Evolutionary conservation across 805 yeast genomes (phyloP).

Genomic region (Kuraishia hungarica): DNA sequence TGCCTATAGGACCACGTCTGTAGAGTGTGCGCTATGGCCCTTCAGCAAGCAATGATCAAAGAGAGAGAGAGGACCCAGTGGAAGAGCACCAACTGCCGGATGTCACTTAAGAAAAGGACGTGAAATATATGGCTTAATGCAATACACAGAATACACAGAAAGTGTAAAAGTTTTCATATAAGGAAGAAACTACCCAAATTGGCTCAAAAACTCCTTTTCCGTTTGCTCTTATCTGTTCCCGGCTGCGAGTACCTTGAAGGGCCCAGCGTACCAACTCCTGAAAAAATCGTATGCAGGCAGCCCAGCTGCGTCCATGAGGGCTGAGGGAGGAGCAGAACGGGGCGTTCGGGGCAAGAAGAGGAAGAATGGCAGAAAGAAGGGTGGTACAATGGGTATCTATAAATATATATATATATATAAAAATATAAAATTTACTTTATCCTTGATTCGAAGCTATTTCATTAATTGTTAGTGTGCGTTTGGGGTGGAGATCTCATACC

Average conservation of each 20-base stretch:
- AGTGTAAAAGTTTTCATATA: not conserved
- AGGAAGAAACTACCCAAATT: not conserved
- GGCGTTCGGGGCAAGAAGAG: not conserved
- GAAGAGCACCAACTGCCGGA: not conserved
- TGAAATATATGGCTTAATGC: not conserved
- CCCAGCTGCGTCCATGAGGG: not conserved
- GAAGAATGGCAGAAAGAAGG: not conserved
- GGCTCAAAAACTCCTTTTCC: not conserved
- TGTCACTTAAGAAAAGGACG: not conserved
- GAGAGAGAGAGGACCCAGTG: not conserved
- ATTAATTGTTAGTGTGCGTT: too few species aligned
- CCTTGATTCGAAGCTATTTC: too few species aligned
- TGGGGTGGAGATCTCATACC: too few species aligned
- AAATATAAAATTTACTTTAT: too few species aligned
- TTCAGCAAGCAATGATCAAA: not conserved
- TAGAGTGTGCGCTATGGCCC: not conserved
- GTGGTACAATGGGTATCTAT: not conserved
- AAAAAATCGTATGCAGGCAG: not conserved
- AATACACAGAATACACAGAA: not conserved
- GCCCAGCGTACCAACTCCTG: not conserved
- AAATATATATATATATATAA: too few species aligned
- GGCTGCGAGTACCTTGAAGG: not conserved
- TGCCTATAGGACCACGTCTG: not conserved
- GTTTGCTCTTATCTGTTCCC: not conserved
- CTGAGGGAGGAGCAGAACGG: not conserved